Conservation (phyloP, 768 basidiomycete species). For the Stropharia rugosoannulata region DNA sequence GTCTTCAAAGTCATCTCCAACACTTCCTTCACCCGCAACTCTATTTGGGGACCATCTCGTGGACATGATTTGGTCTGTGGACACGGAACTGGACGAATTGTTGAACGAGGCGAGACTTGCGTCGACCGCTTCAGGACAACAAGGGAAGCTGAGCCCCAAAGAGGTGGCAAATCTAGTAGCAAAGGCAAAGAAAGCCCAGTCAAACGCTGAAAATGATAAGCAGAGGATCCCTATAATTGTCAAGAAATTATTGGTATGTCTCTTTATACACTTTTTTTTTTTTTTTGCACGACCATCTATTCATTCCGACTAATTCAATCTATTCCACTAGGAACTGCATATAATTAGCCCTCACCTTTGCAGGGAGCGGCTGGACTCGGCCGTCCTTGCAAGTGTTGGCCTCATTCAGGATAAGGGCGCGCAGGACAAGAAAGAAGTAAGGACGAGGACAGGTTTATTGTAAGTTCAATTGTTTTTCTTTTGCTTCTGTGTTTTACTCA, state of each 20-base stretch:
- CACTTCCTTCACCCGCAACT: slow-evolving; percentile 39
- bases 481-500: slow-evolving; percentile 1
- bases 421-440: slow-evolving; percentile 78
- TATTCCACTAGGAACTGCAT: slow-evolving; percentile 45
- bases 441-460: slow-evolving; percentile 81
- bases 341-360: slow-evolving; percentile 62
- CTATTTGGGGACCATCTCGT: slow-evolving; percentile 70
- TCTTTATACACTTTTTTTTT: slow-evolving; percentile 26
- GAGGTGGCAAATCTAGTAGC: slow-evolving; percentile 18
- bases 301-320: slow-evolving; percentile 3
- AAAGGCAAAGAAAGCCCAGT: slow-evolving; percentile 48
- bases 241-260: slow-evolving; percentile 54
- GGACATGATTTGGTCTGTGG: slow-evolving; percentile 81
- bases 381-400: slow-evolving; percentile 59
- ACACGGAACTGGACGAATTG: slow-evolving; percentile 74
- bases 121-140: slow-evolving; percentile 34
- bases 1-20: slow-evolving; percentile 62
- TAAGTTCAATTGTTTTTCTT: slow-evolving; percentile 39
- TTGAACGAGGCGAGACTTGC: slow-evolving; percentile 51
- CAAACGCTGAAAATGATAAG: slow-evolving; percentile 63
- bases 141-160: slow-evolving; percentile 23
- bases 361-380: slow-evolving; percentile 72
- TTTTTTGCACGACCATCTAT: background rate
- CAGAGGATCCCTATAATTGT: slow-evolving; percentile 56
- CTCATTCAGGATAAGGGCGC: slow-evolving; percentile 66